These are phyloP conservation scores for Chlorella variabilis DNA, from an alignment of 163 green algal genomes.

Conservation along the genomic window DNA sequence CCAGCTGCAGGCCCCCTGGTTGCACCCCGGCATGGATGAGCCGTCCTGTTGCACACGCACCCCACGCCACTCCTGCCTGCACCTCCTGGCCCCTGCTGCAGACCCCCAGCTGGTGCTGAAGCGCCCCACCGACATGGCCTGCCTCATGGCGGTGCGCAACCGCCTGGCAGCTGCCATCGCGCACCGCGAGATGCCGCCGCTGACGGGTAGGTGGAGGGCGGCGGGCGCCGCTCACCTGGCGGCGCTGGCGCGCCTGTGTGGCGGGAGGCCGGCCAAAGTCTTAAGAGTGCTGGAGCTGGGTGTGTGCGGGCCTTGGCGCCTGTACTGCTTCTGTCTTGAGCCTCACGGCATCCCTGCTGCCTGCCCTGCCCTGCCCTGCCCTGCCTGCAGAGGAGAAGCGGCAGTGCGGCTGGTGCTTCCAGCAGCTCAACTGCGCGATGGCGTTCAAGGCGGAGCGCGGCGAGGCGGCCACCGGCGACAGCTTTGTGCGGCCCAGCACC, in stretches of 20 bases:
- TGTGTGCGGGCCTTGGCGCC: no score
- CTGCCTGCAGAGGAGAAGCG: conserved; percentile 35
- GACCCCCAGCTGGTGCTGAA: conserved; percentile 35
- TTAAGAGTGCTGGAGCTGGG: no score
- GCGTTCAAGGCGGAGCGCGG: conserved; percentile 12
- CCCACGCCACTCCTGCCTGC: background rate
- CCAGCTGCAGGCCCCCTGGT: background rate
- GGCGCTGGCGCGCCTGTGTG: no score
- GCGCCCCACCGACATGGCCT: conserved; percentile 52
- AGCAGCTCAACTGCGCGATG: conserved; percentile 54
- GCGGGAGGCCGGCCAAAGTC: no score
- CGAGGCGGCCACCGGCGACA: conserved; percentile 18
- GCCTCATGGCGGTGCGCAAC: conserved; percentile 78
- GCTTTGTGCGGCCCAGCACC: conserved; percentile 22
- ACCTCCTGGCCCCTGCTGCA: background rate
- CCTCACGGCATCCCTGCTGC: no score
- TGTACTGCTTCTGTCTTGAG: no score
- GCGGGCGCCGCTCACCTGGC: no score
- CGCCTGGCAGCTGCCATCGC: conserved; percentile 27
- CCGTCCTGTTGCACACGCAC: background rate
- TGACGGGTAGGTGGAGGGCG: conserved; percentile 43
- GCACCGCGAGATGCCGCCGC: conserved; percentile 33
- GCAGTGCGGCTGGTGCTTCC: conserved; percentile 67
- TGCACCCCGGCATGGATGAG: background rate
- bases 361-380: no score